Evolutionary conservation across 2,329 filamentous ascomycete species (phyloP).

Genomic region (Botryotinia globosa): DNA sequence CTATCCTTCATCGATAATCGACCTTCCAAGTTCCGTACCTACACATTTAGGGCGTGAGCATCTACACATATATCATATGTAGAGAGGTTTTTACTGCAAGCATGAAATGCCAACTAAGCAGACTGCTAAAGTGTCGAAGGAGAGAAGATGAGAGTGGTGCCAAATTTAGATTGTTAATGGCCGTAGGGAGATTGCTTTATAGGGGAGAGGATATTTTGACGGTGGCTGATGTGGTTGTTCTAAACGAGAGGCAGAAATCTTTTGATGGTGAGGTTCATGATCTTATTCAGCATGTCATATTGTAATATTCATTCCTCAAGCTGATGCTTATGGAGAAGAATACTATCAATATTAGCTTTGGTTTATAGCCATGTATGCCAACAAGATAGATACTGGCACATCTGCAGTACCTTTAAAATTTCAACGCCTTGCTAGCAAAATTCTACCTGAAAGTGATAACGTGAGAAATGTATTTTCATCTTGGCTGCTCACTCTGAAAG

Average conservation of each 20-base stretch:
- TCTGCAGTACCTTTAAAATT: slow-evolving; percentile 14
- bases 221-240: neutral
- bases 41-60: neutral
- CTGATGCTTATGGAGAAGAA: neutral
- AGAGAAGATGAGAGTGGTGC: slow-evolving; percentile 18
- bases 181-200: slow-evolving; percentile 15
- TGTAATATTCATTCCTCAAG: neutral
- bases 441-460: neutral
- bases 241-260: neutral
- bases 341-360: neutral
- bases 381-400: slow-evolving; percentile 10
- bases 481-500: neutral
- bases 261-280: slow-evolving; percentile 10
- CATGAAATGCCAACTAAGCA: slow-evolving; percentile 10
- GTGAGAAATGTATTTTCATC: neutral
- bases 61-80: slow-evolving; percentile 16
- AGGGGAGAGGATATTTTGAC: slow-evolving; percentile 7
- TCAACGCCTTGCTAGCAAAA: neutral
- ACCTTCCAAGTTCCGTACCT: slow-evolving; percentile 10
- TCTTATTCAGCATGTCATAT: neutral
- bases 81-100: slow-evolving; percentile 9
- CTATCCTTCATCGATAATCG: slow-evolving; percentile 16
- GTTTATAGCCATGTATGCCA: neutral
- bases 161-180: slow-evolving; percentile 16
- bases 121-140: slow-evolving; percentile 4